These are phyloP conservation scores for Didymella pomorum DNA, from an alignment of 2,329 filamentous ascomycete genomes.

Conservation along the genomic window DNA sequence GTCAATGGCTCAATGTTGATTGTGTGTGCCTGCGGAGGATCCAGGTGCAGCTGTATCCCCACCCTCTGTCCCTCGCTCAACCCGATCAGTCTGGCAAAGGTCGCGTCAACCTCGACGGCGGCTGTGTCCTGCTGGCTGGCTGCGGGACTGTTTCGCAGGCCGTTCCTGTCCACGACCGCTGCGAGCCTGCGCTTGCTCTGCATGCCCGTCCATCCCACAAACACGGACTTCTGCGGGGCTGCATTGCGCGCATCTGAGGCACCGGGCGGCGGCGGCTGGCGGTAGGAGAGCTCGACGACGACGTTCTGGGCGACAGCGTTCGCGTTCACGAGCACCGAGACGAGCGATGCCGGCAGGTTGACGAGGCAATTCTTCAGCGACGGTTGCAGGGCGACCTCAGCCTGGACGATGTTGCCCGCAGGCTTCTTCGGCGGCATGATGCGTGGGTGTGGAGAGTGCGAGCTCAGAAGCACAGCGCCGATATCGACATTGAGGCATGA, in stretches of 20 bases:
- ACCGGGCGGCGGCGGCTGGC: constrained; percentile 62
- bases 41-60: constrained; percentile 76
- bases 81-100: constrained; percentile 78
- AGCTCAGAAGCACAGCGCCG: neutral
- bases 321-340: constrained; percentile 83
- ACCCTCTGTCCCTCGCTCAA: constrained; percentile 82
- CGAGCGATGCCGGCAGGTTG: constrained; percentile 86
- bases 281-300: constrained; percentile 87
- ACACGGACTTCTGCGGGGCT: constrained; percentile 72
- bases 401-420: constrained; percentile 64
- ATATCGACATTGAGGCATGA: constrained; percentile 1
- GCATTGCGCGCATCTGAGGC: constrained; percentile 50
- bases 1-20: constrained; percentile 97
- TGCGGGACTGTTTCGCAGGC: constrained; percentile 67
- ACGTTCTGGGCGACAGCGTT: constrained; percentile 97
- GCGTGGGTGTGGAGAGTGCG: constrained; percentile 3
- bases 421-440: constrained; percentile 56
- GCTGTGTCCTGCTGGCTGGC: constrained; percentile 77
- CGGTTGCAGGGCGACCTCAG: constrained; percentile 84
- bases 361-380: constrained; percentile 89
- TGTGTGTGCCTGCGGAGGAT: constrained; percentile 89
- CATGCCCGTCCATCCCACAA: constrained; percentile 97
- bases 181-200: constrained; percentile 85
- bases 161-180: constrained; percentile 76
- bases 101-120: constrained; percentile 85